Conservation (phyloP, 805 yeast genomes). For the Ogataea degrootiae region DNA sequence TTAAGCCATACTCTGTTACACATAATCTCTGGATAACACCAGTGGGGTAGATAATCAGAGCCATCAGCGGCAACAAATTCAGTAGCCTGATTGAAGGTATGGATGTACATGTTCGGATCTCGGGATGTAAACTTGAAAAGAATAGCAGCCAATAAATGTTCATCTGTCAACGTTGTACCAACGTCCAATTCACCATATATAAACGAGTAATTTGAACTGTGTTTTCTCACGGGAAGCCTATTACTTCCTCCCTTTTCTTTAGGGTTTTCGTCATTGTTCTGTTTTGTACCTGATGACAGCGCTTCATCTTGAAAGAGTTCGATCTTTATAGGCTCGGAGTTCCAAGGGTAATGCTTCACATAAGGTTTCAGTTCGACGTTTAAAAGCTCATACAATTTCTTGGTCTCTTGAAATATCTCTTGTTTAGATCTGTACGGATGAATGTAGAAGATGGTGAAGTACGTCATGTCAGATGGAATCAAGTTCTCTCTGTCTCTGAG, state of each 20-base stretch:
- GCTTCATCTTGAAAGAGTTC: slow-evolving; percentile 7
- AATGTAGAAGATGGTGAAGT: slow-evolving; percentile 27
- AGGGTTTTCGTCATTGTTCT: too few relatives aligned
- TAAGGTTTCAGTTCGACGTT: slow-evolving; percentile 30
- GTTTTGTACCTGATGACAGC: too few relatives aligned
- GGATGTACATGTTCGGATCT: slow-evolving; percentile 36
- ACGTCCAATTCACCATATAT: slow-evolving; percentile 38
- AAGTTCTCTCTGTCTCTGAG: background rate
- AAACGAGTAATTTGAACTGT: slow-evolving; percentile 16
- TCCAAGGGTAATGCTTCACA: slow-evolving; percentile 40
- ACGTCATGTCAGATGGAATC: background rate
- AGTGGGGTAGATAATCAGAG: slow-evolving; percentile 39
- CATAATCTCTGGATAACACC: slow-evolving; percentile 43
- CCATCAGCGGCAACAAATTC: slow-evolving; percentile 52
- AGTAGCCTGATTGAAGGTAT: slow-evolving; percentile 48
- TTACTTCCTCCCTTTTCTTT: background rate
- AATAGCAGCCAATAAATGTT: slow-evolving; percentile 38
- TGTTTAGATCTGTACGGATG: slow-evolving; percentile 26
- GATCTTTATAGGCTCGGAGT: slow-evolving; percentile 24
- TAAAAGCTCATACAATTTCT: slow-evolving; percentile 17
- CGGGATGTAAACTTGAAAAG: slow-evolving; percentile 32
- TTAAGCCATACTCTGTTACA: slow-evolving; percentile 52
- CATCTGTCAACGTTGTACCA: slow-evolving; percentile 42
- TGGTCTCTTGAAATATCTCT: slow-evolving; percentile 13
- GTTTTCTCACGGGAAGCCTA: background rate